Evolutionary conservation across 192 early-diverging fungal genomes (phyloP), one percentile per base, ranked within the genome.

Genomic region (Coemansia sp.): DNA sequence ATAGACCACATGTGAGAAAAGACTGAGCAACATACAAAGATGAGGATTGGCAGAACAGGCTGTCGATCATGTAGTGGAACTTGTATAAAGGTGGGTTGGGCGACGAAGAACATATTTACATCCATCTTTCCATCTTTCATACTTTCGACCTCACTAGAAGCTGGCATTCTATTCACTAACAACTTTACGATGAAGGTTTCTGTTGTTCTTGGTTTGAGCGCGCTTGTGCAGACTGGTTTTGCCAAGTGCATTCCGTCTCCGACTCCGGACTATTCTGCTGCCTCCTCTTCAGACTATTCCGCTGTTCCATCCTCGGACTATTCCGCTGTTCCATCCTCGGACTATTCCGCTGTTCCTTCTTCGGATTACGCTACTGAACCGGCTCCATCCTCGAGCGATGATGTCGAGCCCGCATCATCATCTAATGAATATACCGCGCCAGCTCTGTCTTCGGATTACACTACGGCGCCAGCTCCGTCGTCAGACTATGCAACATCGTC

Each of bases 121-220:
- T 56, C 55, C 32, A 39, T 56, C 55, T 19, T 4, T 37, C 35
- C 8, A 17, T 37, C 25, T 1, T 15, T 24, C 11, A 43, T 14
- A 12, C 0, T 55, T 55, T 56, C 35, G 19, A 45, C 43, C 14
- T 14, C 10, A 2, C 4, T n/a, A 56, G 29, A 56, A 37, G n/a
- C 27, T 32, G 55, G 15, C 21, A 56, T 56, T 56, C 35, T 56
- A 56, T n/a, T 2, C 14, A 55, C 29, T 5, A n/a, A 5, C 53
- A 55, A 11, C 1, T 23, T 22, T 22, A 53, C 58, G 62, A 78
- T 78, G 70, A 78, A 72, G 56, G 25, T 73, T 19, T 11, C 39
- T 11, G n/a, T 62, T 57, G 23, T 49, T 24, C 32, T 72, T 41
- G 19, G 56, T 5, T 24, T 62, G 22, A 22, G 65, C 10, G 60